Evolutionary conservation across 2,329 filamentous ascomycete species (phyloP).

Genomic region (Sporothrix phasma): DNA sequence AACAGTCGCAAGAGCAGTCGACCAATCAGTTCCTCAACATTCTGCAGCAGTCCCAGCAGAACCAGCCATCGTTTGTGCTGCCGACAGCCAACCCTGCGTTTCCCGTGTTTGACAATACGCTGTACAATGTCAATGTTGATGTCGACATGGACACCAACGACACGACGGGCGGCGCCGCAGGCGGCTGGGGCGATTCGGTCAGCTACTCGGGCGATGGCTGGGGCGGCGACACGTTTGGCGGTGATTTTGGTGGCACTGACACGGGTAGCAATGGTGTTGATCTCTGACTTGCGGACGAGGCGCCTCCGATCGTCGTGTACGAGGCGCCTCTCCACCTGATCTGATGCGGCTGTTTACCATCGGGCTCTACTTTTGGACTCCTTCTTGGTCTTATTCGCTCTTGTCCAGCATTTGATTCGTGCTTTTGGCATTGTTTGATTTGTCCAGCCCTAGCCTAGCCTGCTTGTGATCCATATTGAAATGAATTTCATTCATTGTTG

Average conservation of each 20-base stretch:
- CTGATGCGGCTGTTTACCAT: too few relatives aligned
- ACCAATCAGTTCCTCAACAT: slow-evolving; percentile 3
- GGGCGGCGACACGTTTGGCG: slow-evolving; percentile 9
- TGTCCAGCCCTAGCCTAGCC: too few relatives aligned
- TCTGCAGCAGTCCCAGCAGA: background rate
- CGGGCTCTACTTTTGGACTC: too few relatives aligned
- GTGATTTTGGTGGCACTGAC: background rate
- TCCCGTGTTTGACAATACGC: background rate
- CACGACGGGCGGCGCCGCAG: slow-evolving; percentile 1
- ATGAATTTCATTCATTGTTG: too few relatives aligned
- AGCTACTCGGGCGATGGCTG: slow-evolving; percentile 19
- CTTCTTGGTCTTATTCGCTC: background rate
- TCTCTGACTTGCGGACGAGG: too few relatives aligned
- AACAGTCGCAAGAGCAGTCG: slow-evolving; percentile 7
- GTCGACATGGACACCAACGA: background rate
- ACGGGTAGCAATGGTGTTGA: background rate
- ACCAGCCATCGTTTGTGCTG: background rate
- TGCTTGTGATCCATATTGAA: too few relatives aligned
- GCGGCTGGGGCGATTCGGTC: slow-evolving; percentile 11
- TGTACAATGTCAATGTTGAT: background rate
- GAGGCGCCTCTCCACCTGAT: background rate
- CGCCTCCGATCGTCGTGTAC: too few relatives aligned
- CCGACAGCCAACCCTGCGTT: background rate
- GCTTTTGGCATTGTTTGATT: background rate
- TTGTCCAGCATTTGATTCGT: background rate